phyloP scores from a whole-genome alignment of 345 rosid species.

The Citrus reticulata region DNA sequence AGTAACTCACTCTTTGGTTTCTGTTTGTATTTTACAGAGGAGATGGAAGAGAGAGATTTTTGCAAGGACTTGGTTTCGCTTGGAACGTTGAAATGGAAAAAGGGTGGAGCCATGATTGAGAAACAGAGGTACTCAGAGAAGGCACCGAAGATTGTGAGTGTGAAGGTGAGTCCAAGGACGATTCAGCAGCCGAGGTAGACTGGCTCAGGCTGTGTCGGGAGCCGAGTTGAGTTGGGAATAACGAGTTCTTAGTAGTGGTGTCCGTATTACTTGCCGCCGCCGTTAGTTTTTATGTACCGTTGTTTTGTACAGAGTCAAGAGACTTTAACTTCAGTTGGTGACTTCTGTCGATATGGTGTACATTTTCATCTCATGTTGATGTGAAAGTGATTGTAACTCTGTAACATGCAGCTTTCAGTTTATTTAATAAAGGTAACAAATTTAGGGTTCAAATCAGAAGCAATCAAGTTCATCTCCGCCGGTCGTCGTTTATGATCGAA shows the following conservation, averaged over 20 bases:
- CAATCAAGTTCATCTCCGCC: neutral
- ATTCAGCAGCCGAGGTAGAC: constrained; percentile 63
- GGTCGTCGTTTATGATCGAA: neutral
- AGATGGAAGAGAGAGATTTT: constrained; percentile 15
- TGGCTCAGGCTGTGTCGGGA: neutral
- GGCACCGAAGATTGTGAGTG: constrained; percentile 47
- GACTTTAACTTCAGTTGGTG: neutral
- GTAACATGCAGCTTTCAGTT: neutral
- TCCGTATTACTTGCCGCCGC: neutral
- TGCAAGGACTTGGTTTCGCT: constrained; percentile 34
- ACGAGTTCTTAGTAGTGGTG: neutral
- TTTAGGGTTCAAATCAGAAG: neutral
- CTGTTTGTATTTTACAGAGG: constrained; percentile 15
- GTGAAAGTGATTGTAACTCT: neutral
- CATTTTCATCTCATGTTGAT: neutral
- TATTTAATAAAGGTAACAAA: neutral
- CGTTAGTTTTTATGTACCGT: neutral
- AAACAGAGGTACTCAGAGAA: constrained; percentile 40
- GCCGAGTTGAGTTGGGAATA: neutral
- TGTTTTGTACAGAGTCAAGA: neutral
- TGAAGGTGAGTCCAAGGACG: constrained; percentile 54
- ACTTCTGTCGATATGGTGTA: neutral
- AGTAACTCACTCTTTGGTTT: neutral
- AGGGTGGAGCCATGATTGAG: constrained; percentile 20
- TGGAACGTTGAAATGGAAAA: constrained; percentile 36